Base-by-base conservation (phyloP, 805 yeast genomes). In the Kuraishia cidri region DNA sequence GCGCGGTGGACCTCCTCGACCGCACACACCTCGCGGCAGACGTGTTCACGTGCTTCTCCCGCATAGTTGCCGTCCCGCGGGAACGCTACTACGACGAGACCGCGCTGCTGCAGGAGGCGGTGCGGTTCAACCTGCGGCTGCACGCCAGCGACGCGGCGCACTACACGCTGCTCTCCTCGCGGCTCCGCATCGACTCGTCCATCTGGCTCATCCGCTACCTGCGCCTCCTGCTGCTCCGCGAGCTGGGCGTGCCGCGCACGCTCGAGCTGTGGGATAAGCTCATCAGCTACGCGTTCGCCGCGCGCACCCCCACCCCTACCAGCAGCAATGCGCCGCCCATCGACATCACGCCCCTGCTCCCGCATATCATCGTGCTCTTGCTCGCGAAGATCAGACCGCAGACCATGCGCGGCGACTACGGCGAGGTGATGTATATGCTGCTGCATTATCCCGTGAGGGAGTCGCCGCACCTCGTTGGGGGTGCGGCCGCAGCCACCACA, bases 201-300 rank as follows among this genome's bases (percentile, higher is more conserved):
- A 56, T 72, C 27, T 72, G 78, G 78, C 54, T 70, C 17, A 65
- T 72, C n/a, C 45, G 79, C 28, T 72, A 65, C 48, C 59, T 66
- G 19, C 48, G 77, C 17, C 50, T 72, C 23, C 38, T 71, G 3
- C 49, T 70, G 12, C 51, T 64, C 5, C 48, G 79, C 32, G 79
- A 72, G 40, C 45, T 72, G 19, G 75, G 72, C 2, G 35, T 58
- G 6, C 36, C 34, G 3, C 43, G 50, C 13, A 48, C 64, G 0
- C 50, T 62, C 15, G 43, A 52, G 17, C 44, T 68, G 14, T 72
- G 78, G 78, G 78, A 72, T 44, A 66, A 66, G 36, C 41, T 72
- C 15, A 59, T 68, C 10, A 39, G 52, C 3, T 54, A 52, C 35
- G 51, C 47, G 8, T 44, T 44, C 30, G 24, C 39, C n/a, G 21